Base-by-base conservation (phyloP, 805 yeast genomes). In the Myxozyma nipponensis region DNA sequence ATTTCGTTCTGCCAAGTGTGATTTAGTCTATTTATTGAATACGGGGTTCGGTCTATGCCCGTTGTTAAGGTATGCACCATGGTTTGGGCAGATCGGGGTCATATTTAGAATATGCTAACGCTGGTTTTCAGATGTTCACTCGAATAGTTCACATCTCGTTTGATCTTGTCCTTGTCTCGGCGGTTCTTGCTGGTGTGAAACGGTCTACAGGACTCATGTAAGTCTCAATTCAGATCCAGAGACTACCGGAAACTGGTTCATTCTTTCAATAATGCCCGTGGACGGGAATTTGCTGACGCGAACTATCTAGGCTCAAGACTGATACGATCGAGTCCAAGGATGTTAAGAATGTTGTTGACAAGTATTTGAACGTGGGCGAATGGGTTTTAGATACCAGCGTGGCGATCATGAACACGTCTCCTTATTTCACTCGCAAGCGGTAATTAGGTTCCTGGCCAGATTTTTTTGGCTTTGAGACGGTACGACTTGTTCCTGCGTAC, bases 311-410 rank as follows among this genome's bases (percentile, higher is more conserved):
- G 53, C 65, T 81, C 66, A 73, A 79, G 64, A 72, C 82, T 5
- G 62, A 71, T 28, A 64, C 68, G 45, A 72, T 80, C 47, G 79
- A 79, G 18, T 75, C 82, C 36, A 61, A 63, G 21, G 79, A 76
- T 50, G 67, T 76, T 25, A 60, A 63, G 50, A 53, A 60, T 22
- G 62, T 64, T 60, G 72, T 83, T 3, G 69, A 71, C 32, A 83
- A 80, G 63, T 93, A 90, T 65, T 74, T 93, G 56, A 84, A 81
- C 46, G 64, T 83, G 25, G 98, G 98, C n/a, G 98, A 93, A 63
- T 80, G 81, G 67, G 70, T 84, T 2, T 81, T 83, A 58, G 96
- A 89, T 63, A 77, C 79, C 48, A 72, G 84, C 19, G 83, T 84
- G 9, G 83, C 85, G 2, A 73, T 79, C 57, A 77, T 88, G 73